These are phyloP conservation scores for Coprinopsis cinerea DNA, from an alignment of 768 basidiomycete genomes.

Conservation along the genomic window DNA sequence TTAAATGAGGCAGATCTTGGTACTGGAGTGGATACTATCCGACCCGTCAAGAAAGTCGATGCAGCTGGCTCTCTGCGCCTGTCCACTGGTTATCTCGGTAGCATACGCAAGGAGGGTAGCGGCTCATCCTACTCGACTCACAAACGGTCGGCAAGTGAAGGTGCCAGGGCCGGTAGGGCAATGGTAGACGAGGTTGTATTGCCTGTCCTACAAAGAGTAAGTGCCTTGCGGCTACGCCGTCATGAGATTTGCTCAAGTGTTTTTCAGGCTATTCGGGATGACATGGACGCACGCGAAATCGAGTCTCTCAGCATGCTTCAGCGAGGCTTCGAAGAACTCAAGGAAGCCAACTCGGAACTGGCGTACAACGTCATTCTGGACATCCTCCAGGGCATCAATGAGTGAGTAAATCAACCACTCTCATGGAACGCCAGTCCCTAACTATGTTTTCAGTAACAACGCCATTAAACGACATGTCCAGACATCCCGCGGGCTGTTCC, in stretches of 20 bases:
- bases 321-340: constrained; percentile 83
- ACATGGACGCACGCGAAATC: constrained; percentile 84
- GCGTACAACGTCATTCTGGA: constrained; percentile 88
- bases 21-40: constrained; percentile 82
- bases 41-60: constrained; percentile 91
- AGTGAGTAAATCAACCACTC: constrained; percentile 46
- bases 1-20: constrained; percentile 81
- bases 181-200: constrained; percentile 84
- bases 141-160: constrained; percentile 48
- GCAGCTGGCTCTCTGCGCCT: constrained; percentile 66
- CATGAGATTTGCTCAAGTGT: not conserved
- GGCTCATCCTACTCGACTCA: constrained; percentile 44
- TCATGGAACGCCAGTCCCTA: constrained; percentile 5
- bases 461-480: constrained; percentile 80
- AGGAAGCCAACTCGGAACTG: constrained; percentile 74
- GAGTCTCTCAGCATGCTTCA: constrained; percentile 87
- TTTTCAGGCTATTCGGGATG: constrained; percentile 62
- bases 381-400: constrained; percentile 84
- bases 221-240: constrained; percentile 17
- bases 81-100: constrained; percentile 80
- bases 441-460: constrained; percentile 47
- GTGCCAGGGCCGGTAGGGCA: constrained; percentile 54
- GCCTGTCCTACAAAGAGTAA: constrained; percentile 70
- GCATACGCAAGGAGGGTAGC: constrained; percentile 51
- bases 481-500: constrained; percentile 74